Evolutionary conservation across 2,329 filamentous ascomycete species (phyloP).

Genomic region (Alternaria gaisen): DNA sequence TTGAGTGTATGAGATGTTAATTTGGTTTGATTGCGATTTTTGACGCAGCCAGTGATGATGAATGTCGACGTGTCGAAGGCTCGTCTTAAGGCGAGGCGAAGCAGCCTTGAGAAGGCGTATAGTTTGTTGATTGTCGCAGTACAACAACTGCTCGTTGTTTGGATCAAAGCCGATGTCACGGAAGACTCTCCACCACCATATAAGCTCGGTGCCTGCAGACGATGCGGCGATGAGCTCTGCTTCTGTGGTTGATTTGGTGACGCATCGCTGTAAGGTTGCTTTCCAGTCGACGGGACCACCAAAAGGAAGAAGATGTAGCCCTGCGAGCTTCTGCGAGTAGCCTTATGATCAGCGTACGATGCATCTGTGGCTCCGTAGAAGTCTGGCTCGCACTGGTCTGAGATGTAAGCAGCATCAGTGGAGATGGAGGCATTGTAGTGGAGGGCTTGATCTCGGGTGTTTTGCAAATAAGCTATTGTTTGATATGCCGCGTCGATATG

Average conservation of each 20-base stretch:
- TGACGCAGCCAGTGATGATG: constrained; percentile 17
- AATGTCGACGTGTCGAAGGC: constrained; percentile 17
- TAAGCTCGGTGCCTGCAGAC: constrained; percentile 9
- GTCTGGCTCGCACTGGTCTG: background rate
- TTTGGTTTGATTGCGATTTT: constrained; percentile 3
- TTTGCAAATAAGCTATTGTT: constrained; percentile 18
- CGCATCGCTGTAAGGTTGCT: constrained; percentile 9
- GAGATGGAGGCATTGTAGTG: constrained; percentile 10
- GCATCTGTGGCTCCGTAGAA: constrained; percentile 27
- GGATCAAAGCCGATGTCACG: constrained; percentile 19
- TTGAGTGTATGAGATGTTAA: constrained; percentile 6
- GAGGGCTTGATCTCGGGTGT: constrained; percentile 14
- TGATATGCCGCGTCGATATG: constrained; percentile 24
- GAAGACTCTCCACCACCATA: constrained; percentile 24
- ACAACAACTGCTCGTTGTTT: constrained; percentile 5
- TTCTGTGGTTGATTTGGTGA: constrained; percentile 34
- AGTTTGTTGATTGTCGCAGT: constrained; percentile 22
- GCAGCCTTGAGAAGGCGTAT: too few relatives aligned
- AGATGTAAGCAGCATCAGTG: background rate
- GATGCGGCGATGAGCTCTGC: constrained; percentile 25
- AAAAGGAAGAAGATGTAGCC: constrained; percentile 31
- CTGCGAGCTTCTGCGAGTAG: constrained; percentile 21
- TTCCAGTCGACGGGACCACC: too few relatives aligned
- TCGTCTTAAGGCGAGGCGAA: too few relatives aligned
- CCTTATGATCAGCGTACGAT: constrained; percentile 24